Evolutionary conservation across 257 asterid species (phyloP).

Genomic region (Solanum medicagineum): DNA sequence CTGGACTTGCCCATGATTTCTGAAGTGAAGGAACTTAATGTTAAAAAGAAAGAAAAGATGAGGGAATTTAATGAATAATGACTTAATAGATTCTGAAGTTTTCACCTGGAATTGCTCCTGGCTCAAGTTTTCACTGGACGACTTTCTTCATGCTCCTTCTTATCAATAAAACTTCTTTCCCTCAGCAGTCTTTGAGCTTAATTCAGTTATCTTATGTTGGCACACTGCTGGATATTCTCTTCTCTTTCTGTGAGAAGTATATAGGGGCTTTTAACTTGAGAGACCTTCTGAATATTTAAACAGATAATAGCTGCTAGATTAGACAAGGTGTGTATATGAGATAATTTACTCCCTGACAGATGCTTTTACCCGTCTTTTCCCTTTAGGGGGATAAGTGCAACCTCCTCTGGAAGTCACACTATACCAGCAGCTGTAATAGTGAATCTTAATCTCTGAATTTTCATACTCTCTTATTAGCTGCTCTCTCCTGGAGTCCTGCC

Average conservation of each 20-base stretch:
- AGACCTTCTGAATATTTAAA: background rate
- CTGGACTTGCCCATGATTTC: background rate
- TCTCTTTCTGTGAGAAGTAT: background rate
- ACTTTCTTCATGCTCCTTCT: background rate
- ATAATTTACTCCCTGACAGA: background rate
- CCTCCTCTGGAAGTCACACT: background rate
- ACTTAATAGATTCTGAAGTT: background rate
- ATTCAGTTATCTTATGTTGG: background rate
- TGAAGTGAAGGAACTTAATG: background rate
- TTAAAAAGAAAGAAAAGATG: background rate
- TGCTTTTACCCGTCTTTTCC: background rate
- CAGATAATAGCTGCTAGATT: background rate
- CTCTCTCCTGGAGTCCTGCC: background rate
- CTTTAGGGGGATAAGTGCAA: background rate
- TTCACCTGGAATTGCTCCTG: background rate
- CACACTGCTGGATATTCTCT: background rate
- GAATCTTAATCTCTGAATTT: background rate
- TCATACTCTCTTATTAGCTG: background rate
- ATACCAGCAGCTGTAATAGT: background rate
- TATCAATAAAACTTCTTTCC: background rate
- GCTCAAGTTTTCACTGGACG: background rate
- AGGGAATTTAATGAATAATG: background rate
- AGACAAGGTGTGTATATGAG: background rate
- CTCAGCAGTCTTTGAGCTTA: background rate
- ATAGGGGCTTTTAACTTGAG: background rate